A percentile compares a stretch with the other conserved stretches of the same genome.
These are phyloP conservation scores for Penicillium macrosclerotiorum DNA, from an alignment of 495 filamentous ascomycete genomes.

Conservation along the genomic window DNA sequence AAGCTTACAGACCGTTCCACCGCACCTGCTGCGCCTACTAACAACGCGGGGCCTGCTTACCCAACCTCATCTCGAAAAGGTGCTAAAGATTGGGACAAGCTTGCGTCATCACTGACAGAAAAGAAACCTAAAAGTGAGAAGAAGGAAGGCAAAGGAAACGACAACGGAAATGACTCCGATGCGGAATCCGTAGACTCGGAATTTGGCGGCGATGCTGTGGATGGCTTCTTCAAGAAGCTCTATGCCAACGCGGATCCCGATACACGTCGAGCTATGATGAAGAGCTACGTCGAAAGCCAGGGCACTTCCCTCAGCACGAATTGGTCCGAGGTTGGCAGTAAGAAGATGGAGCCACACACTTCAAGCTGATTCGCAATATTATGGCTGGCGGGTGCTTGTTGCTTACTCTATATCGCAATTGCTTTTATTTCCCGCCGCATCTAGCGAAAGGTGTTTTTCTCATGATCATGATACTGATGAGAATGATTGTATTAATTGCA, in stretches of 20 bases:
- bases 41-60: slow-evolving; percentile 58
- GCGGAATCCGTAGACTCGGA: slow-evolving; percentile 52
- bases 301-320: slow-evolving; percentile 92
- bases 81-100: slow-evolving; percentile 89
- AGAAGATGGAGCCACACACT: slow-evolving; percentile 68
- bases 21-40: slow-evolving; percentile 19
- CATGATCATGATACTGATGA: too few relatives aligned
- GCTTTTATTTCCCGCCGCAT: slow-evolving; percentile 13
- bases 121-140: slow-evolving; percentile 34
- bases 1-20: slow-evolving; percentile 30
- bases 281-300: slow-evolving; percentile 91
- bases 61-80: slow-evolving; percentile 85
- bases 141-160: slow-evolving; percentile 19
- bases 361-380: slow-evolving; percentile 45
- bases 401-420: not conserved
- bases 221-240: slow-evolving; percentile 87
- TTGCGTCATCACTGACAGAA: slow-evolving; percentile 56
- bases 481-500: too few relatives aligned
- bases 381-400: not conserved
- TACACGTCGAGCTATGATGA: slow-evolving; percentile 91
- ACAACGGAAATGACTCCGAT: slow-evolving; percentile 36
- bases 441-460: slow-evolving; percentile 24
- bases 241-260: slow-evolving; percentile 79
- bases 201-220: slow-evolving; percentile 69
- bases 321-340: slow-evolving; percentile 79